Evolutionary conservation across 2,329 filamentous ascomycete species (phyloP).

Genomic region (Aspergillus pseudonomiae): DNA sequence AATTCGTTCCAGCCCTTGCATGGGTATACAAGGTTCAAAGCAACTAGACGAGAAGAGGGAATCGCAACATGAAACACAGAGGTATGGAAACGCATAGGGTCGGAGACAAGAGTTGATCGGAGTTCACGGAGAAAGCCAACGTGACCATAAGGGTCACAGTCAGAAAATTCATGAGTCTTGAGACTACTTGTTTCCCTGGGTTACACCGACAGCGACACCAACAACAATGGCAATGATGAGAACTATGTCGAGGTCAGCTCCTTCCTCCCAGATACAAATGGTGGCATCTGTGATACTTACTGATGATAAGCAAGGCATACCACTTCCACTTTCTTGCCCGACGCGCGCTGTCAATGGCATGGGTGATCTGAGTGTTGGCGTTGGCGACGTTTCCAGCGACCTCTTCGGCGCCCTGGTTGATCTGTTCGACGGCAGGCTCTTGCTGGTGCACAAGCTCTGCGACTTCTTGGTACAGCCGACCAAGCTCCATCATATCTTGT

Average conservation of each 20-base stretch:
- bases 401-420: conserved; percentile 85
- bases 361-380: conserved; percentile 79
- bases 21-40: conserved; percentile 9
- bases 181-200: conserved; percentile 33
- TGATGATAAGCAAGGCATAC: conserved; percentile 80
- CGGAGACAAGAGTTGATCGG: not conserved
- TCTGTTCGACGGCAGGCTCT: conserved; percentile 75
- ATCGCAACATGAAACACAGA: conserved; percentile 1
- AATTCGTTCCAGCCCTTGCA: conserved; percentile 13
- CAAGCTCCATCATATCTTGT: conserved; percentile 82
- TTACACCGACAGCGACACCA: conserved; percentile 53
- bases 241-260: conserved; percentile 39
- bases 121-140: not conserved
- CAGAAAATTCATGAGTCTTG: conserved; percentile 4
- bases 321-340: conserved; percentile 91
- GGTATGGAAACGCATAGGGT: conserved; percentile 3
- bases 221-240: conserved; percentile 59
- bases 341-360: conserved; percentile 80
- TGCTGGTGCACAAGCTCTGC: conserved; percentile 85
- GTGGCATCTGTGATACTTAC: conserved; percentile 46
- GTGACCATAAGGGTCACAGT: not conserved
- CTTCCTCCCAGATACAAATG: no score
- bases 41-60: conserved; percentile 8
- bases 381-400: conserved; percentile 82
- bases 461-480: conserved; percentile 86